Evolutionary conservation across 2,329 filamentous ascomycete genomes (phyloP).

Genomic region (Nemania sp.): DNA sequence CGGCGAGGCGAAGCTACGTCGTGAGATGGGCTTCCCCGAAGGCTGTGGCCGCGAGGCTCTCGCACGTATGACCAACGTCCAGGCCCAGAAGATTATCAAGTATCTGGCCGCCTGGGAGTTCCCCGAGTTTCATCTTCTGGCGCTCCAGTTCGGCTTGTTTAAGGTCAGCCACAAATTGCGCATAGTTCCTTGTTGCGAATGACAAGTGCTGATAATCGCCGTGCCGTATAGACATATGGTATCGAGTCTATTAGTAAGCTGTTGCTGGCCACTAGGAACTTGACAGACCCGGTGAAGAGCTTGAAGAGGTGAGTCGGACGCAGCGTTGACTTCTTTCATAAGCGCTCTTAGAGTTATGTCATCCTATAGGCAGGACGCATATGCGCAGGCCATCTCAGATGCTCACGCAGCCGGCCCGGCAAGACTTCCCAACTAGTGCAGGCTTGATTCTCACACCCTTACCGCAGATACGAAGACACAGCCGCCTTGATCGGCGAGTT

Average conservation of each 20-base stretch:
- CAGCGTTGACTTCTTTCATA: background rate
- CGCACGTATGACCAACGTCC: conserved; percentile 37
- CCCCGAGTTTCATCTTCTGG: conserved; percentile 32
- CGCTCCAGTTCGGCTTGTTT: conserved; percentile 39
- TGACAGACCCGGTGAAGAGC: conserved; percentile 38
- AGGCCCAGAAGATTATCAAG: conserved; percentile 38
- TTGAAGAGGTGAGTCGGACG: conserved; percentile 39
- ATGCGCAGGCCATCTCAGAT: background rate
- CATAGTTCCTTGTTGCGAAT: too few species aligned
- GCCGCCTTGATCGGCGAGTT: conserved; percentile 38
- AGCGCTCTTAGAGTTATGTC: background rate
- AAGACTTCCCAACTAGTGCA: too few species aligned
- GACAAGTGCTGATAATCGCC: background rate
- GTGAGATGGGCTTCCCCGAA: conserved; percentile 31
- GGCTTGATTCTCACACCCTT: too few species aligned
- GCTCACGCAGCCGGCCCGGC: too few species aligned
- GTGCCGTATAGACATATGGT: conserved; percentile 40
- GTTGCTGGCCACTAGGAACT: conserved; percentile 37
- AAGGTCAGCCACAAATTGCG: conserved; percentile 37
- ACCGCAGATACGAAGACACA: conserved; percentile 43
- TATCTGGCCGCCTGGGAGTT: conserved; percentile 34
- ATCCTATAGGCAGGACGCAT: too few species aligned
- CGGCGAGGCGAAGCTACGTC: conserved; percentile 33
- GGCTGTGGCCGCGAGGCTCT: conserved; percentile 32
- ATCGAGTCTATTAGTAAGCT: conserved; percentile 39